Evolutionary conservation across 345 rosid species (phyloP).

Genomic region (Aethionema arabicum): DNA sequence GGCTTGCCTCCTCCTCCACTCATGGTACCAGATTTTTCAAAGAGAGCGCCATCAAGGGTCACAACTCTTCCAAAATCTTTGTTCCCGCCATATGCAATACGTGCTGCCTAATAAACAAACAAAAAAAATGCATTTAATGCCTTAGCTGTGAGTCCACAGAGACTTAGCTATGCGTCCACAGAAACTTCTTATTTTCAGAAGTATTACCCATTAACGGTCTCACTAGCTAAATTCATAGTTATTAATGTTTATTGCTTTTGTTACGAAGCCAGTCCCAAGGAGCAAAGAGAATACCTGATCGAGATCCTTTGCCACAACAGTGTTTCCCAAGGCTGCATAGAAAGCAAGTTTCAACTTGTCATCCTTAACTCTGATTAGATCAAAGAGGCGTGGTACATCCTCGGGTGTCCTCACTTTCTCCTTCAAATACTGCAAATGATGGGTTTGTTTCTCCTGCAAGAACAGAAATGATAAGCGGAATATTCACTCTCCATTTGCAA

Average conservation of each 20-base stretch:
- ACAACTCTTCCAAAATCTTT: slow-evolving; percentile 88
- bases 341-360: slow-evolving; percentile 95
- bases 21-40: slow-evolving; percentile 97
- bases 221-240: slow-evolving; percentile 10
- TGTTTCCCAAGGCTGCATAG: slow-evolving; percentile 77
- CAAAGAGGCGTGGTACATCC: slow-evolving; percentile 92
- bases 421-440: slow-evolving; percentile 58
- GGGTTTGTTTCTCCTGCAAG: slow-evolving; percentile 85
- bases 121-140: slow-evolving; percentile 10
- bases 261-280: slow-evolving; percentile 17
- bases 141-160: slow-evolving; percentile 5
- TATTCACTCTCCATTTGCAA: slow-evolving; percentile 21
- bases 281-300: slow-evolving; percentile 67
- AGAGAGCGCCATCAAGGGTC: slow-evolving; percentile 92
- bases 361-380: slow-evolving; percentile 77
- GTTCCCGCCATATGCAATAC: slow-evolving; percentile 77
- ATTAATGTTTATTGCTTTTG: background rate
- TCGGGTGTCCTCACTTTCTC: slow-evolving; percentile 74
- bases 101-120: slow-evolving; percentile 66
- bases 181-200: slow-evolving; percentile 7
- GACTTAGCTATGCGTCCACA: background rate
- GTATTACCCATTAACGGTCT: slow-evolving; percentile 7
- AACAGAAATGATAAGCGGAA: slow-evolving; percentile 13
- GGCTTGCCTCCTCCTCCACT: slow-evolving; percentile 98
- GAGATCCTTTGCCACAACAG: slow-evolving; percentile 82